Conservation (phyloP, 2,329 filamentous ascomycete genomes). For the Endoconidiophora laricicola region DNA sequence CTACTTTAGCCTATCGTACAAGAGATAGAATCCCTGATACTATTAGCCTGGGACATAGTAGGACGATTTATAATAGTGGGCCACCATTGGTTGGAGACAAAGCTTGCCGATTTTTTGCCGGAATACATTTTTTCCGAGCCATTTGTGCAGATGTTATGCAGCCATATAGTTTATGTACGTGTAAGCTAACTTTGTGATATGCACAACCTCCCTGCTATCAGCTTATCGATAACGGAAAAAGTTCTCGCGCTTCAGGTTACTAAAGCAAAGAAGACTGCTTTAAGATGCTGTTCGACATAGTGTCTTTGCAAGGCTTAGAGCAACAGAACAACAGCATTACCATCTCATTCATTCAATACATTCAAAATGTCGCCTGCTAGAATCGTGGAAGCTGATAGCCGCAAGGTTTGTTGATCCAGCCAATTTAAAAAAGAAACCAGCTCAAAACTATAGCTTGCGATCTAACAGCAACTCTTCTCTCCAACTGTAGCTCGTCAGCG, state of each 20-base stretch:
- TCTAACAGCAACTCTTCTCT: background rate
- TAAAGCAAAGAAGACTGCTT: background rate
- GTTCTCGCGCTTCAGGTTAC: too few relatives aligned
- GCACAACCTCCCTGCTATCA: background rate
- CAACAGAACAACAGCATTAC: background rate
- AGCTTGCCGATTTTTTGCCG: conserved; percentile 7
- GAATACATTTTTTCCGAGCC: too few relatives aligned
- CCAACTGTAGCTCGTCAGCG: conserved; percentile 51
- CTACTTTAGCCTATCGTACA: background rate
- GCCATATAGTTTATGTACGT: too few relatives aligned
- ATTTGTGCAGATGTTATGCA: background rate
- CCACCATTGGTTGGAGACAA: conserved; percentile 4
- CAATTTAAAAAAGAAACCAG: too few relatives aligned
- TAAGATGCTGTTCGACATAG: background rate
- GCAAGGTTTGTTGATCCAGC: conserved; percentile 31
- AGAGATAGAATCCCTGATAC: conserved; percentile 6
- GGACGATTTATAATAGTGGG: conserved; percentile 6
- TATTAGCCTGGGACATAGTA: background rate
- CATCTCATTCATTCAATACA: background rate
- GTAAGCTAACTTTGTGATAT: background rate
- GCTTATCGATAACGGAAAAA: conserved; percentile 9
- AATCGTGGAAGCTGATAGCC: conserved; percentile 40
- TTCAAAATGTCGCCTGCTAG: conserved; percentile 29
- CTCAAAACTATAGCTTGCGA: background rate
- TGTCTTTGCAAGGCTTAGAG: background rate